phyloP scores from a whole-genome alignment of 805 yeast species.

The Lipomyces kockii region DNA sequence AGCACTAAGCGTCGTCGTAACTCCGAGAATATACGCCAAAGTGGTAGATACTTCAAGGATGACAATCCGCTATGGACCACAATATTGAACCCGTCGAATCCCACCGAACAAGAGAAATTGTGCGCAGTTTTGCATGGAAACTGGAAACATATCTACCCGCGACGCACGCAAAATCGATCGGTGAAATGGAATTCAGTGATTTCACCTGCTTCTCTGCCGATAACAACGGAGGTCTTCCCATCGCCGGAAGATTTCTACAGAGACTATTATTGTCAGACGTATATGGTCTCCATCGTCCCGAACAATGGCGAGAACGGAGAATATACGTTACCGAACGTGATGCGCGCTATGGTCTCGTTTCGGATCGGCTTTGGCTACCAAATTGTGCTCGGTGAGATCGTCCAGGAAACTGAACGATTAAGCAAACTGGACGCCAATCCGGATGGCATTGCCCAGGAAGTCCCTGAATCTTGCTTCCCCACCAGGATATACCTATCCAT shows the following conservation, averaged over 20 bases:
- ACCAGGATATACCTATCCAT: conserved; percentile 73
- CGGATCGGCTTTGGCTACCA: conserved; percentile 89
- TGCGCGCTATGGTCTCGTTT: conserved; percentile 85
- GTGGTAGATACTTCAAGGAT: conserved; percentile 21
- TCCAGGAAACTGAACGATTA: conserved; percentile 61
- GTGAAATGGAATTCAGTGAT: conserved; percentile 93
- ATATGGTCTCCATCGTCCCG: conserved; percentile 69
- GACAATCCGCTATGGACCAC: conserved; percentile 60
- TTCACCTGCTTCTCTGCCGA: conserved; percentile 91
- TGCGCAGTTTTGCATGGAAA: conserved; percentile 71
- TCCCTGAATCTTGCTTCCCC: conserved; percentile 59
- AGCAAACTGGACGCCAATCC: conserved; percentile 53
- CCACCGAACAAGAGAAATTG: conserved; percentile 58
- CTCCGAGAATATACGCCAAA: conserved; percentile 20
- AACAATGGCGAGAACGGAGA: conserved; percentile 52
- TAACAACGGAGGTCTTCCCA: conserved; percentile 80
- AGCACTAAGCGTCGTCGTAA: conserved; percentile 9
- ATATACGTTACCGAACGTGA: conserved; percentile 61
- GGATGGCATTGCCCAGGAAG: conserved; percentile 59
- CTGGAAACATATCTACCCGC: conserved; percentile 91
- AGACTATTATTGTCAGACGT: conserved; percentile 80
- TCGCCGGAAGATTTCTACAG: conserved; percentile 65
- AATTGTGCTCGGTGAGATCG: conserved; percentile 74
- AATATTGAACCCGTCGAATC: conserved; percentile 77
- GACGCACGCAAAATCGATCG: conserved; percentile 54